Percentiles rank a stretch among this genome's conserved stretches.
Evolutionary conservation across 2,329 filamentous ascomycete species (phyloP).

Genomic region (Diaporthe sp.): DNA sequence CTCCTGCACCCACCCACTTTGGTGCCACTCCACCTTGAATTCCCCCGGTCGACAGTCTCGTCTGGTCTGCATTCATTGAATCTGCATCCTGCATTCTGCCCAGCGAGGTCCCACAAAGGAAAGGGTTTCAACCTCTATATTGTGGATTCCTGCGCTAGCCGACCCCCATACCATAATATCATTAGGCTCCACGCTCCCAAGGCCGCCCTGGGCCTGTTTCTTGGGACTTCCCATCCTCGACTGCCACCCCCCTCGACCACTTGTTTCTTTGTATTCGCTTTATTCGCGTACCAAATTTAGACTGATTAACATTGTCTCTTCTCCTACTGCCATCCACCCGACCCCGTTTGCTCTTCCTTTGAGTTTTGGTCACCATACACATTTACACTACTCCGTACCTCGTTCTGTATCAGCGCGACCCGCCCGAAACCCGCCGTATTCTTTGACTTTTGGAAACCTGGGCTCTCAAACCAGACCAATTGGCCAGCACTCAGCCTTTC

Average conservation of each 20-base stretch:
- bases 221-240: constrained; percentile 13
- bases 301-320: constrained; percentile 28
- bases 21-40: background rate
- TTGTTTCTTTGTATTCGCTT: constrained; percentile 11
- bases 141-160: constrained; percentile 28
- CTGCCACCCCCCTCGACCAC: background rate
- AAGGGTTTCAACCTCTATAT: constrained; percentile 27
- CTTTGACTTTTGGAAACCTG: background rate
- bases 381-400: constrained; percentile 1
- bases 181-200: constrained; percentile 26
- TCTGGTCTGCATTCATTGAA: background rate
- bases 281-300: constrained; percentile 30
- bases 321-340: constrained; percentile 2
- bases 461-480: background rate
- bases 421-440: background rate
- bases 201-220: constrained; percentile 6
- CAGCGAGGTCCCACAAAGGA: constrained; percentile 21
- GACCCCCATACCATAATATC: constrained; percentile 32
- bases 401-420: background rate
- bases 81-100: constrained; percentile 26
- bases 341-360: background rate
- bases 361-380: constrained; percentile 20
- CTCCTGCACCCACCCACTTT: background rate
- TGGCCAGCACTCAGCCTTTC: background rate
- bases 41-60: background rate